phyloP scores from a whole-genome alignment of 2,329 filamentous ascomycete genomes.

The Bipolaris zeicola region DNA sequence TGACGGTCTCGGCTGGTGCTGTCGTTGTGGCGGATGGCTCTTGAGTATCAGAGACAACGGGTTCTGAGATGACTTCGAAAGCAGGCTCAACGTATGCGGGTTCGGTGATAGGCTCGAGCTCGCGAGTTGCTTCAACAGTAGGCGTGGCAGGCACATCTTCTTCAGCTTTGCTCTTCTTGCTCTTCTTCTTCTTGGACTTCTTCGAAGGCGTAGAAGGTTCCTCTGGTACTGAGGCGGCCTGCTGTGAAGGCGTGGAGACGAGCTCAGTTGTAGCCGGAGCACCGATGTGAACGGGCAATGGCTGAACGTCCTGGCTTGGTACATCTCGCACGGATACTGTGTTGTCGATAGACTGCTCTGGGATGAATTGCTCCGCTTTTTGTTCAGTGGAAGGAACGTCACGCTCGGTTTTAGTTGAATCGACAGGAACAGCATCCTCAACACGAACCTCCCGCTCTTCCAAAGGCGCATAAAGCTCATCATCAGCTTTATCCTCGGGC shows the following conservation, averaged over 20 bases:
- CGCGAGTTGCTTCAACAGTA: slow-evolving; percentile 1
- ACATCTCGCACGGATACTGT: slow-evolving; percentile 5
- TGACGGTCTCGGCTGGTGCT: neutral
- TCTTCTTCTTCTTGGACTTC: slow-evolving; percentile 51
- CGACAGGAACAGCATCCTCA: neutral
- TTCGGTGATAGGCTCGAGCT: neutral
- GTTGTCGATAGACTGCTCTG: neutral
- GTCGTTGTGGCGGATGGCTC: neutral
- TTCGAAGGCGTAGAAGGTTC: slow-evolving; percentile 36
- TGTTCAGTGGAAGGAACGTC: neutral
- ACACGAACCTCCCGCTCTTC: neutral
- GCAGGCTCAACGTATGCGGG: neutral
- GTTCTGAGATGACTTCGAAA: neutral
- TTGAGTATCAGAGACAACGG: neutral
- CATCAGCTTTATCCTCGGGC: slow-evolving; percentile 2
- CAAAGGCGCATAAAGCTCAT: slow-evolving; percentile 1
- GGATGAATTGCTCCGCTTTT: neutral
- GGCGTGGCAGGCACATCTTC: slow-evolving; percentile 5
- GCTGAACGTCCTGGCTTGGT: neutral
- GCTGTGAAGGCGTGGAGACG: slow-evolving; percentile 3
- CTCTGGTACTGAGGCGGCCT: neutral
- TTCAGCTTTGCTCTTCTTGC: slow-evolving; percentile 16
- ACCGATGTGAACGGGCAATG: neutral
- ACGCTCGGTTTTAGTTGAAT: neutral
- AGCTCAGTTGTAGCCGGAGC: neutral